Evolutionary conservation across 768 basidiomycete genomes (phyloP).

Genomic region (Sporobolomyces phaffii): DNA sequence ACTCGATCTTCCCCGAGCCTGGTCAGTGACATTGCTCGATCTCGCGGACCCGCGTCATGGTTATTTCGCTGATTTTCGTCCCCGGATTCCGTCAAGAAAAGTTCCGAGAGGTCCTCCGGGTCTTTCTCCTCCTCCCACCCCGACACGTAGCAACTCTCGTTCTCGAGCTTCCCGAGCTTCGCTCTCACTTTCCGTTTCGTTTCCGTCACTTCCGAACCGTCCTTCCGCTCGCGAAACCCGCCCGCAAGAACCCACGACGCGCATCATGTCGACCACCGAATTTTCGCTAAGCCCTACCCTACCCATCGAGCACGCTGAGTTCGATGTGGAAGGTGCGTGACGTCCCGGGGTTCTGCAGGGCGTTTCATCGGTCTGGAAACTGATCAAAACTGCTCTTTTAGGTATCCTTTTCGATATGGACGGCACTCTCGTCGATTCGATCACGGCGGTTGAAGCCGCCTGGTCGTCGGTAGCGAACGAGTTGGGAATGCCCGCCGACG

Average conservation of each 20-base stretch:
- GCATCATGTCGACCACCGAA: not conserved
- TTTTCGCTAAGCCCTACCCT: conserved; percentile 16
- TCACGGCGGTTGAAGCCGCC: conserved; percentile 61
- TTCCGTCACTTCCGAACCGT: too few relatives aligned
- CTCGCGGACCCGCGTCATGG: not conserved
- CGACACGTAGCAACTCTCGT: too few relatives aligned
- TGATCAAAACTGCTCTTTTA: not conserved
- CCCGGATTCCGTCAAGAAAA: not conserved
- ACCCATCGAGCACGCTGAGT: conserved; percentile 28
- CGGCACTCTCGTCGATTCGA: conserved; percentile 68
- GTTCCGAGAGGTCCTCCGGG: not conserved
- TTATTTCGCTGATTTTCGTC: not conserved
- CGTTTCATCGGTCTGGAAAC: not conserved
- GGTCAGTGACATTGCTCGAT: too few relatives aligned
- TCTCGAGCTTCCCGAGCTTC: too few relatives aligned
- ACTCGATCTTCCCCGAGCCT: too few relatives aligned
- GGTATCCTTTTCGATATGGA: conserved; percentile 56
- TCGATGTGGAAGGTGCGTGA: conserved; percentile 18
- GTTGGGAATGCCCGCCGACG: conserved; percentile 61
- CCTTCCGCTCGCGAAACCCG: too few relatives aligned
- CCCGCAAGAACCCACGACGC: too few relatives aligned
- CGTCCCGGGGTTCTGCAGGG: not conserved
- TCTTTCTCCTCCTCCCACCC: not conserved
- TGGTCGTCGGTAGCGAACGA: conserved; percentile 68
- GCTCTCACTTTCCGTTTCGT: too few relatives aligned